Base-by-base conservation (phyloP, 169 alveolate species). In the Fabrea salina region DNA sequence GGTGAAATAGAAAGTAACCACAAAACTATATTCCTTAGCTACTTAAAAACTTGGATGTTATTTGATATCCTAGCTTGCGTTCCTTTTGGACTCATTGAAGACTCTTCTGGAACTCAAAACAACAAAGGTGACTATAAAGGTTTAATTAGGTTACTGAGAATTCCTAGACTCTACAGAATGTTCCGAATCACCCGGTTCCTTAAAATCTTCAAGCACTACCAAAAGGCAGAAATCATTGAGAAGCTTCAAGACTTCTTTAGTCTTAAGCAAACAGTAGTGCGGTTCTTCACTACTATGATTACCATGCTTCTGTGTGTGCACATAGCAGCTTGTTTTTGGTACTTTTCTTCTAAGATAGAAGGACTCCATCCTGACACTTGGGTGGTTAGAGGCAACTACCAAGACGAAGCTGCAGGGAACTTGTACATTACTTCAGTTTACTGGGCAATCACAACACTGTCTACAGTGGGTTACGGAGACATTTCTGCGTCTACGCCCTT, bases 121-220 rank as follows among this genome's bases (percentile, higher is more conserved):
- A 67, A 32, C 30, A 71, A 13, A 56, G n/a, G 74, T 50, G 47
- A 53, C 41, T 70, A 49, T 19, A 54, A 83, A 41, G 83, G 82
- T 43, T 19, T 87, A 4, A 32, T 85, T 0, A 86, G 89, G 64
- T 37, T 86, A 47, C 59, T 74, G 13, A 70, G 87, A 32, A 57
- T 86, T 1, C 92, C 91, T 25, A 78, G 91, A 43, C 80, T 86
- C 1, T 91, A 84, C 54, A 78, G 84, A 27, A 57, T 91, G 8
- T 49, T 91, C 22, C 83, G 70, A 74, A 57, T 91, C 5, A 78
- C 86, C 1, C 79, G 87, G 54, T n/a, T 88, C 3, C 22, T 84
- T 11, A 91, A 85, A 70, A 39, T 83, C 7, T 25, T 82, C 39
- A 82, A 75, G 19, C 54, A 43, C 44, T 25, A 59, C 32, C 54